Conservation (phyloP, 768 basidiomycete genomes). For the Leccinum subgranulosum region DNA sequence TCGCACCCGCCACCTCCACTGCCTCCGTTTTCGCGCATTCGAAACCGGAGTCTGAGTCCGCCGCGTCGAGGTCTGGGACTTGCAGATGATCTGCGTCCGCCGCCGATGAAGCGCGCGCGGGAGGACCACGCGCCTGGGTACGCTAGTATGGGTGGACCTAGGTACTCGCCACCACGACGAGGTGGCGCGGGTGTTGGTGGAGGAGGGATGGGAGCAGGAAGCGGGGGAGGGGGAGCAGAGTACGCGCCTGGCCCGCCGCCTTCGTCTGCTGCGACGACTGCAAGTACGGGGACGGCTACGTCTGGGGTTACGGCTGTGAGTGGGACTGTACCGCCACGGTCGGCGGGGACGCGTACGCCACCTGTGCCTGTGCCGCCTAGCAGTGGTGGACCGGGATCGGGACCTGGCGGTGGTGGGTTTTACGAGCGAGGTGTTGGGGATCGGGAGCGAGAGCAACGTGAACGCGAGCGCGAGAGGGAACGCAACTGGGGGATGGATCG, state of each 20-base stretch:
- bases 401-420: conserved; percentile 20
- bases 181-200: background rate
- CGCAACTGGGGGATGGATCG: conserved; percentile 16
- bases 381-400: conserved; percentile 8
- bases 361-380: conserved; percentile 25
- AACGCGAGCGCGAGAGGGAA: conserved; percentile 3
- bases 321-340: conserved; percentile 5
- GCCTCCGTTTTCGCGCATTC: conserved; percentile 36
- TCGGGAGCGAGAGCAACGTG: background rate
- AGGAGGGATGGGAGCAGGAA: background rate
- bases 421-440: conserved; percentile 27
- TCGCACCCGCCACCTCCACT: conserved; percentile 14
- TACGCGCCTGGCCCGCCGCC: conserved; percentile 23
- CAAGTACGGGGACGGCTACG: background rate
- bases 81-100: conserved; percentile 42
- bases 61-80: conserved; percentile 28
- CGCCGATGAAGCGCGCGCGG: conserved; percentile 43
- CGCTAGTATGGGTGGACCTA: background rate
- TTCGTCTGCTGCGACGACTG: conserved; percentile 13
- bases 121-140: conserved; percentile 38
- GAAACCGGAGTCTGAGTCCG: conserved; percentile 45
- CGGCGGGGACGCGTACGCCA: conserved; percentile 19
- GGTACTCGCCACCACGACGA: conserved; percentile 33
- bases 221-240: conserved; percentile 7
- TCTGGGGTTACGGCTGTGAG: background rate